These are phyloP conservation scores for Alternaria postmessia DNA, from an alignment of 2,329 filamentous ascomycete genomes.

Conservation along the genomic window DNA sequence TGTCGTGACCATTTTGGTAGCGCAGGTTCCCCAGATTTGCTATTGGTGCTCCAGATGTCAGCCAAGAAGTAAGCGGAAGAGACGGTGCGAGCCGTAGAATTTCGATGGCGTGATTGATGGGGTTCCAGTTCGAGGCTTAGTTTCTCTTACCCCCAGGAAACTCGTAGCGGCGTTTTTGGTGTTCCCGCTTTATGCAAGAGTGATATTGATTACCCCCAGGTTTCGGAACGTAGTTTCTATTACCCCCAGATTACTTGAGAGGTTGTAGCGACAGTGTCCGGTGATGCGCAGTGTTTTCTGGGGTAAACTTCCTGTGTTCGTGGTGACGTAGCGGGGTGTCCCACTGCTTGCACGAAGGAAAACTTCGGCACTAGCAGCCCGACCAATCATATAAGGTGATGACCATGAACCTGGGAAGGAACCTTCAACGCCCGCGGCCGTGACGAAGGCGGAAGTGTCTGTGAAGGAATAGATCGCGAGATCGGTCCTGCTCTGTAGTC, in stretches of 20 bases:
- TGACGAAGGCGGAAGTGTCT: neutral
- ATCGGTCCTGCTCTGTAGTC: neutral
- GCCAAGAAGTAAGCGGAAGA: slow-evolving; percentile 20
- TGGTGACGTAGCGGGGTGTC: slow-evolving; percentile 27
- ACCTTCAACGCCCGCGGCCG: neutral
- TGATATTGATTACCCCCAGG: slow-evolving; percentile 25
- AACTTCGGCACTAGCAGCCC: slow-evolving; percentile 25
- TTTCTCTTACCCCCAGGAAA: slow-evolving; percentile 35
- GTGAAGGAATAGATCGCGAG: neutral
- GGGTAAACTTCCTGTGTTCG: slow-evolving; percentile 17
- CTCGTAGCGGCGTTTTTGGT: slow-evolving; percentile 25
- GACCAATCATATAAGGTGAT: slow-evolving; percentile 19
- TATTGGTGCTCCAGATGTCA: slow-evolving; percentile 20
- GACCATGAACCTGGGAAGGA: neutral
- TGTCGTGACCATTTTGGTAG: slow-evolving; percentile 19
- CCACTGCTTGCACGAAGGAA: slow-evolving; percentile 22
- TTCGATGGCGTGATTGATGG: slow-evolving; percentile 33
- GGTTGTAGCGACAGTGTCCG: slow-evolving; percentile 20
- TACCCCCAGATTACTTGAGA: slow-evolving; percentile 44
- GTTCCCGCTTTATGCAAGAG: slow-evolving; percentile 22
- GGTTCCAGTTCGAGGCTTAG: slow-evolving; percentile 19
- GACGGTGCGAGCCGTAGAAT: slow-evolving; percentile 27
- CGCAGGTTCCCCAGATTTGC: slow-evolving; percentile 26
- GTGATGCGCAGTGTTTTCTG: slow-evolving; percentile 32
- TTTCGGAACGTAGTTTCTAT: slow-evolving; percentile 33